A percentile compares a stretch with the other conserved stretches of the same genome.
Evolutionary conservation across 768 basidiomycete genomes (phyloP).

Genomic region (Tubosaeta brunneosetosa): DNA sequence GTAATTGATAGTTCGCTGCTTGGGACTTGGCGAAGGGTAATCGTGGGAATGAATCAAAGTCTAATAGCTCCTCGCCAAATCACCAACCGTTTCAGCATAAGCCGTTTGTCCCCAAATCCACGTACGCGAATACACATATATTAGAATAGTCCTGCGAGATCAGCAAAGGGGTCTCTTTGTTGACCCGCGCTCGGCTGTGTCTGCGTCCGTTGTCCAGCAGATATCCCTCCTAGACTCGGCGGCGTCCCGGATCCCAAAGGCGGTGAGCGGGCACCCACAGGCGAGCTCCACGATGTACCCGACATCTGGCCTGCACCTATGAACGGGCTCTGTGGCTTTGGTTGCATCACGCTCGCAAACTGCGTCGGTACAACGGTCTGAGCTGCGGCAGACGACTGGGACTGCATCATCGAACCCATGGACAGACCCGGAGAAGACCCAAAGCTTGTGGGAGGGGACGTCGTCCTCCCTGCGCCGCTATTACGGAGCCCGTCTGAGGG

Average conservation of each 20-base stretch:
- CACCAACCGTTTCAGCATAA: too few relatives aligned
- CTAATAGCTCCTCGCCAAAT: too few relatives aligned
- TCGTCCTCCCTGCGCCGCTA: slow-evolving; percentile 7
- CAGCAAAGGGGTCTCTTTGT: slow-evolving; percentile 86
- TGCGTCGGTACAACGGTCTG: slow-evolving; percentile 3
- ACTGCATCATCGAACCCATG: slow-evolving; percentile 2
- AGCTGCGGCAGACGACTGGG: neutral
- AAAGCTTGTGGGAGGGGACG: slow-evolving; percentile 11
- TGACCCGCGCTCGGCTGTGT: slow-evolving; percentile 21
- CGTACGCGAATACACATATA: neutral
- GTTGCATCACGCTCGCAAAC: slow-evolving; percentile 14
- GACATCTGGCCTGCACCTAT: neutral
- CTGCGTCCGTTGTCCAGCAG: slow-evolving; percentile 20
- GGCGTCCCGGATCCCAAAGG: slow-evolving; percentile 14
- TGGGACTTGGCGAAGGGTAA: too few relatives aligned
- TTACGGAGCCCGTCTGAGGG: slow-evolving; percentile 18
- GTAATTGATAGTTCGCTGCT: too few relatives aligned
- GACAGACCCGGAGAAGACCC: neutral
- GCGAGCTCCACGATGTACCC: slow-evolving; percentile 5
- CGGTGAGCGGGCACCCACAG: slow-evolving; percentile 7
- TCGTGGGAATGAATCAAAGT: too few relatives aligned
- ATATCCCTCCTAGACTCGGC: slow-evolving; percentile 1
- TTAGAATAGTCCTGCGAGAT: slow-evolving; percentile 72
- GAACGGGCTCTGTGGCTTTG: slow-evolving; percentile 14
- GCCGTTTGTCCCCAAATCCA: too few relatives aligned